Percentiles rank a stretch among this genome's conserved stretches.
phyloP scores from a whole-genome alignment of 2,329 filamentous ascomycete genomes.

The Aspergillus versicolor region DNA sequence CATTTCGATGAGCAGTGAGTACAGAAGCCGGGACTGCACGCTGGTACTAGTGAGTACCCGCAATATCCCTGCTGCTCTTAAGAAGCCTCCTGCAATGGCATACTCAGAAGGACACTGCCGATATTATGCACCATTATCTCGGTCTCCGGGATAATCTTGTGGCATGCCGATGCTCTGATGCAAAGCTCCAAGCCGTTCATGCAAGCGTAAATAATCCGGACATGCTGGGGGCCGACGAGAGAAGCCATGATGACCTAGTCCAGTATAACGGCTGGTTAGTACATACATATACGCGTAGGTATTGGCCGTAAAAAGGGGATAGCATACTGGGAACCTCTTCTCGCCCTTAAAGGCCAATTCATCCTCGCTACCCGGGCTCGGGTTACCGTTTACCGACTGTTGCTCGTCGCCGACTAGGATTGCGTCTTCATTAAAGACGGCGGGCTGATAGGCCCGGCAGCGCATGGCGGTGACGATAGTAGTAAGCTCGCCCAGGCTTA shows the following conservation, averaged over 20 bases:
- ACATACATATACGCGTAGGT: no score
- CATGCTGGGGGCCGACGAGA: not conserved
- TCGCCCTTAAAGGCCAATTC: not conserved
- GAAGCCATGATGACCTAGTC: not conserved
- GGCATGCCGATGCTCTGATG: not conserved
- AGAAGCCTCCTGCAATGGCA: no score
- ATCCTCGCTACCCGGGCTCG: no score
- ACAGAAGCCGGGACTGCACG: no score
- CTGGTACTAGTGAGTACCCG: no score
- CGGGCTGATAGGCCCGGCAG: not conserved
- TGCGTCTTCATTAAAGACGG: not conserved
- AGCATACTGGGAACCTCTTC: not conserved
- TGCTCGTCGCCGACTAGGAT: not conserved
- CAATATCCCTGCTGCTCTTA: no score
- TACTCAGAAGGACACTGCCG: no score
- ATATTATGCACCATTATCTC: no score
- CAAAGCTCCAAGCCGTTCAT: not conserved
- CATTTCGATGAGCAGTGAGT: no score
- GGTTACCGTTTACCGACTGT: no score
- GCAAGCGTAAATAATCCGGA: not conserved
- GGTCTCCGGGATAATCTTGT: no score
- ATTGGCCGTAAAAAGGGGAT: not conserved
- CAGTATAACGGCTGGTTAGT: not conserved
- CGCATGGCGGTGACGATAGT: not conserved
- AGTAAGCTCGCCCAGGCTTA: not conserved